Percentiles rank a stretch among this genome's conserved stretches.
Conservation (phyloP, 306 rosid genomes). For the Trifolium pratense region DNA sequence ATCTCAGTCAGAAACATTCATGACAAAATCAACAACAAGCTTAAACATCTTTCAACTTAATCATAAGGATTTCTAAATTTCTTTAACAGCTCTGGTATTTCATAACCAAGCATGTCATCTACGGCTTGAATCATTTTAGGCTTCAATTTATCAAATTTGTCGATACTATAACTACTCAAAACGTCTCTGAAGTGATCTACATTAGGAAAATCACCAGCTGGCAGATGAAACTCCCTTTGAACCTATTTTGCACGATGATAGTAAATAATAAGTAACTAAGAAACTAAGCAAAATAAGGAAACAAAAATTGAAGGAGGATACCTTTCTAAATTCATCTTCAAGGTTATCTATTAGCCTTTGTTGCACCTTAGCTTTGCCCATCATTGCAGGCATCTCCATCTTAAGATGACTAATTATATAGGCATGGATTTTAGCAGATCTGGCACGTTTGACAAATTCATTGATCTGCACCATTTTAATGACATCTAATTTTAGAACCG, state of each 20-base stretch:
- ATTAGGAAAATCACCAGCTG: constrained; percentile 88
- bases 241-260: constrained; percentile 54
- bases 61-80: constrained; percentile 85
- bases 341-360: constrained; percentile 79
- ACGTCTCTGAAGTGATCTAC: constrained; percentile 75
- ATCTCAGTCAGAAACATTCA: constrained; percentile 12
- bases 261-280: constrained; percentile 8
- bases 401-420: constrained; percentile 83
- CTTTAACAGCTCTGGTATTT: constrained; percentile 87
- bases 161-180: constrained; percentile 70
- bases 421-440: constrained; percentile 97
- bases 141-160: constrained; percentile 88
- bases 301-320: neutral
- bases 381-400: constrained; percentile 90
- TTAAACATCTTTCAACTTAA: constrained; percentile 33
- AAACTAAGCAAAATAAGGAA: constrained; percentile 2
- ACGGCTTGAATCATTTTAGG: constrained; percentile 92
- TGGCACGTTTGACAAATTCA: constrained; percentile 95
- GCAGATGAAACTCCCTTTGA: constrained; percentile 88
- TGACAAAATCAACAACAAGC: constrained; percentile 23
- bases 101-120: constrained; percentile 94
- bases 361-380: constrained; percentile 93
- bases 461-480: constrained; percentile 66
- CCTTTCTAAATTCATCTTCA: constrained; percentile 89
- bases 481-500: constrained; percentile 3